These are phyloP conservation scores for Medicago ruthenica DNA, from an alignment of 306 rosid species.

Conservation along the genomic window DNA sequence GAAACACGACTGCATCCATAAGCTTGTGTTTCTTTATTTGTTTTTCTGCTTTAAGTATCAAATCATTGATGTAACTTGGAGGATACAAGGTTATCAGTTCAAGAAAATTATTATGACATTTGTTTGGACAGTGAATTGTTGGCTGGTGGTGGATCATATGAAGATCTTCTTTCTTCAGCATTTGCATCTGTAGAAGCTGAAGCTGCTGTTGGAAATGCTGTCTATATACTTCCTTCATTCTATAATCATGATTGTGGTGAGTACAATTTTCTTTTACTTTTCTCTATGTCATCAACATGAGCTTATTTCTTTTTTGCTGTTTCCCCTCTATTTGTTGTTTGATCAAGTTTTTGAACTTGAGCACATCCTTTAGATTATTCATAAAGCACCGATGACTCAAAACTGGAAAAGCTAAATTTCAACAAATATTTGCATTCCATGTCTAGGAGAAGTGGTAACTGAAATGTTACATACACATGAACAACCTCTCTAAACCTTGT, in stretches of 20 bases:
- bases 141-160: slow-evolving; percentile 61
- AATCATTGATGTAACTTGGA: no score
- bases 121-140: no score
- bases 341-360: no score
- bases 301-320: neutral
- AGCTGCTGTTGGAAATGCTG: slow-evolving; percentile 84
- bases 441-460: slow-evolving; percentile 13
- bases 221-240: slow-evolving; percentile 89
- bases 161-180: slow-evolving; percentile 76
- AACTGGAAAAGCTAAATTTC: slow-evolving; percentile 4
- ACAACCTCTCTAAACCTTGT: neutral
- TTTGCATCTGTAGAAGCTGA: slow-evolving; percentile 83
- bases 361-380: slow-evolving; percentile 20
- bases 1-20: no score
- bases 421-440: slow-evolving; percentile 18
- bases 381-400: neutral
- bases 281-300: slow-evolving; percentile 10
- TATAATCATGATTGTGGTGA: slow-evolving; percentile 93
- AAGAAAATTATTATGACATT: no score
- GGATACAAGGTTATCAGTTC: no score
- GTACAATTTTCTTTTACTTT: slow-evolving; percentile 38
- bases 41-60: no score
- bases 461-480: neutral
- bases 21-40: no score
- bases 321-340: no score